phyloP scores from a whole-genome alignment of 2,329 filamentous ascomycete species.

The Arthrobotrys pseudoclavata region DNA sequence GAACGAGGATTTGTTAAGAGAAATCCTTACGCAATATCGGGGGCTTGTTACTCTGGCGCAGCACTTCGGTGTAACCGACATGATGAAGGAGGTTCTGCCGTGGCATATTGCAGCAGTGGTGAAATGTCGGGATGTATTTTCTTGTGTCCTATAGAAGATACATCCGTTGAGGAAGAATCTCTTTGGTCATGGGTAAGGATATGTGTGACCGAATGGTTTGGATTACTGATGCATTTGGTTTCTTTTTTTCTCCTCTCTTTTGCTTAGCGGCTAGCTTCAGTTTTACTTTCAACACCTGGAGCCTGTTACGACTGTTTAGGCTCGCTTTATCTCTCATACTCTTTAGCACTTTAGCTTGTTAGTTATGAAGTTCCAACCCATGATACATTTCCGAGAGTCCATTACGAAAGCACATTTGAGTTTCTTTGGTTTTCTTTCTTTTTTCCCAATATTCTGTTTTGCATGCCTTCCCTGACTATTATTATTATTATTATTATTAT shows the following conservation, averaged over 20 bases:
- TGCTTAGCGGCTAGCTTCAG: slow-evolving; percentile 10
- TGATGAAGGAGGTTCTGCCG: slow-evolving; percentile 75
- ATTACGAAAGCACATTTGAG: slow-evolving; percentile 8
- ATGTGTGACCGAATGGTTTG: slow-evolving; percentile 3
- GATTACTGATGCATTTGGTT: not conserved
- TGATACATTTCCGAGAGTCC: slow-evolving; percentile 2
- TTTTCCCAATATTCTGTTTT: not conserved
- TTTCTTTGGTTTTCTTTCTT: not conserved
- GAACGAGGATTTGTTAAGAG: slow-evolving; percentile 76
- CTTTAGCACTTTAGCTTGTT: slow-evolving; percentile 13
- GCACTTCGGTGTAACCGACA: slow-evolving; percentile 74
- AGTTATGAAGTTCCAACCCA: slow-evolving; percentile 2
- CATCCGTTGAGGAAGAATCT: not conserved
- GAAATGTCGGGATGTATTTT: slow-evolving; percentile 74
- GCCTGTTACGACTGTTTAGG: slow-evolving; percentile 24
- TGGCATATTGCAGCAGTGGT: slow-evolving; percentile 82
- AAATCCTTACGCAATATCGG: slow-evolving; percentile 78
- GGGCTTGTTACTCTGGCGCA: slow-evolving; percentile 78
- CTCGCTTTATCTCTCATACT: slow-evolving; percentile 1
- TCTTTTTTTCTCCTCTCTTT: not conserved
- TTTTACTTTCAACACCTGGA: not conserved
- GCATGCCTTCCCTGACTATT: slow-evolving; percentile 16
- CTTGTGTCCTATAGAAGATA: slow-evolving; percentile 41
- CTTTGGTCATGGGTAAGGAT: slow-evolving; percentile 12
- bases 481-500: not conserved